Evolutionary conservation across 495 filamentous ascomycete species (phyloP), one percentile per base, ranked within the genome.

Genomic region (Clavariopsis aquatica): DNA sequence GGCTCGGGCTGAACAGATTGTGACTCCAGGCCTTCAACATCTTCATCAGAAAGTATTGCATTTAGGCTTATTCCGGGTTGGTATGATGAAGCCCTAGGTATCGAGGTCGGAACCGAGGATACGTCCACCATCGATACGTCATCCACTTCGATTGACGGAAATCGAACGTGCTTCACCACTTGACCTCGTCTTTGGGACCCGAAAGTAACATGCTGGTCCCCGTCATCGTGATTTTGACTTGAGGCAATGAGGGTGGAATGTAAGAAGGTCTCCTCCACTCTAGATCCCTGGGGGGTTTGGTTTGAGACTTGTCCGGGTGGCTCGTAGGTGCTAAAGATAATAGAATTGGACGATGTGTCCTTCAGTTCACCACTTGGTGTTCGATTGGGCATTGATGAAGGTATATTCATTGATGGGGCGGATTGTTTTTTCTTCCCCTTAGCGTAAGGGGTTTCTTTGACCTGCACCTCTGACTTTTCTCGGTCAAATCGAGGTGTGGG

Each of bases 371-470:
- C 51, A 29, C 57, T 66, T 10, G 64, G 61, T 2, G 54, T 59
- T 26, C 59, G 54, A 19, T 27, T 20, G 13, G 19, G 27, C 2
- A 47, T 51, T 46, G 51, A 41, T n/a, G 34, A n/a, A 27, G 49
- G 15, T 7, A 9, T 15, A 9, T 22, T 57, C 1, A 27, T 24
- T 13, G 52, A 45, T 1, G 45, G n/a, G 26, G 8, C 10, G 29
- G 28, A 34, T 13, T 41, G 10, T 23, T 41, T 49, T 20, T 45
- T 51, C 34, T 54, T 68, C 9, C 19, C 36, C 38, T 64, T 68
- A 5, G 28, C 26, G 24, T 64, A 57, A 1, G 65, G 65, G 5
- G 65, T 68, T 19, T 64, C 65, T 24, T 68, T 68, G 1, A 68
- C 65, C 34, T 67, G 64, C 15, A 67, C 52, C 3, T 46, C 31